Evolutionary conservation across 257 asterid genomes (phyloP), one percentile per base, ranked within the genome.

Genomic region (Anisodus tanguticus): DNA sequence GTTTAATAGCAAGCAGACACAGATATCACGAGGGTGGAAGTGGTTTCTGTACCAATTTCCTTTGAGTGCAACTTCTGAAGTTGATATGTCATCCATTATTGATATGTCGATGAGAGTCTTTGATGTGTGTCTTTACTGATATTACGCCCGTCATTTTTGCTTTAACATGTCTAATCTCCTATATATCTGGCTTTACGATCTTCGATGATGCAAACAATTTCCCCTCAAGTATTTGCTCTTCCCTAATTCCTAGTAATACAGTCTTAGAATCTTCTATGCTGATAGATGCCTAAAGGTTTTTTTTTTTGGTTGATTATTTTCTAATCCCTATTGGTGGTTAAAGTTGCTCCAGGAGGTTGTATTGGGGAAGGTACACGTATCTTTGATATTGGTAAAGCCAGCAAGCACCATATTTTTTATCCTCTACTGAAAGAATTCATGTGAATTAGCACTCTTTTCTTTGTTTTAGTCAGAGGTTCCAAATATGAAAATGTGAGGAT

Each of bases 111-210:
- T 71, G 80, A 71, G 58, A 45, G 53, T 71, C 12, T 45, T 71
- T 71, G 39, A 45, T 71, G 77, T 26, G 39, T 69, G 54, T 4
- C 35, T 69, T 69, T 69, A 15, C 55, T 16, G 78, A 69, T 17
- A 41, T 69, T 4, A 16, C 54, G 0, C 79, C 8, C 1, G 22
- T 70, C 15, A 43, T 43, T 70, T 70, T 70, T 70, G 35, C 79
- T 5, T 43, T 43, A 71, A 71, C 79, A 43, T 71, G 79, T 4
- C 58, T 71, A 71, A 71, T 71, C 55, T 71, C 58, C 58, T 41
- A 19, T 69, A 4, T 41, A 69, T 16, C 15, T 69, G 54, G 15
- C 54, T 43, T 64, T 64, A 26, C 10, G 39, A 64, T 64, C 70
- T 64, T 31, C 70, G 8, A 26, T 64, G 8, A 22, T 26, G 31